A percentile compares a stretch with the other conserved stretches of the same genome.
These are phyloP conservation scores for Solanum rostratum DNA, from an alignment of 257 asterid species.

Conservation along the genomic window DNA sequence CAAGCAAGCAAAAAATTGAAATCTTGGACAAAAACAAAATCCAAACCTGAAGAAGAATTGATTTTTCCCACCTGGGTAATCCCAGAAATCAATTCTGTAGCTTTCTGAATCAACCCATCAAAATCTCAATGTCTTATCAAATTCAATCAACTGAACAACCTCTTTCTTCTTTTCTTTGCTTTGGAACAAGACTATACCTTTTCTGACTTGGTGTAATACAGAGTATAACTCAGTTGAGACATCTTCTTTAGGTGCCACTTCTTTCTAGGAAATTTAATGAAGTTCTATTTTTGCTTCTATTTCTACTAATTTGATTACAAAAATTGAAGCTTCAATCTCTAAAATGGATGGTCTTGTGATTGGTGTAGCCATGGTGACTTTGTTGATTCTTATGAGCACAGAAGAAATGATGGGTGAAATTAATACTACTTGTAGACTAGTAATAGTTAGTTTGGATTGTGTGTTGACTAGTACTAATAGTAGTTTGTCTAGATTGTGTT, in stretches of 20 bases:
- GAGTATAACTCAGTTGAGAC: constrained; percentile 45
- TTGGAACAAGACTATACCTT: constrained; percentile 28
- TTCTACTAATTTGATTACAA: constrained; percentile 39
- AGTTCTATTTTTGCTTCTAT: constrained; percentile 29
- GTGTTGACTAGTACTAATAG: not conserved
- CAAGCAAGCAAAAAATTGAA: not conserved
- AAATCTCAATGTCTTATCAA: constrained; percentile 40
- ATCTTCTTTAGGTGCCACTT: constrained; percentile 9
- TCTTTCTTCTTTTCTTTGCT: constrained; percentile 53
- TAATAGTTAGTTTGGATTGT: not conserved
- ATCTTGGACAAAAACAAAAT: not conserved
- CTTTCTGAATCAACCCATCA: constrained; percentile 48
- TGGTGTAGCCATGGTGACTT: constrained; percentile 29
- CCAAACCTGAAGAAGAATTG: constrained; percentile 35
- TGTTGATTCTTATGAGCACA: not conserved
- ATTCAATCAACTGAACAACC: constrained; percentile 46
- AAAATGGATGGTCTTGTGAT: constrained; percentile 46
- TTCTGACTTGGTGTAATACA: constrained; percentile 36
- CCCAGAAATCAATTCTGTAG: constrained; percentile 51
- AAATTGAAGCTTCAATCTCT: constrained; percentile 56
- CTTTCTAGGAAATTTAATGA: constrained; percentile 37
- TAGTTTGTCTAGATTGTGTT: too few relatives aligned
- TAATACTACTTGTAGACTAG: not conserved
- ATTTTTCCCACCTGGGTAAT: constrained; percentile 5
- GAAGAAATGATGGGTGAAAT: not conserved